These are phyloP conservation scores for Mucor irregularis DNA, from an alignment of 371 early-diverging fungal genomes.

Conservation along the genomic window DNA sequence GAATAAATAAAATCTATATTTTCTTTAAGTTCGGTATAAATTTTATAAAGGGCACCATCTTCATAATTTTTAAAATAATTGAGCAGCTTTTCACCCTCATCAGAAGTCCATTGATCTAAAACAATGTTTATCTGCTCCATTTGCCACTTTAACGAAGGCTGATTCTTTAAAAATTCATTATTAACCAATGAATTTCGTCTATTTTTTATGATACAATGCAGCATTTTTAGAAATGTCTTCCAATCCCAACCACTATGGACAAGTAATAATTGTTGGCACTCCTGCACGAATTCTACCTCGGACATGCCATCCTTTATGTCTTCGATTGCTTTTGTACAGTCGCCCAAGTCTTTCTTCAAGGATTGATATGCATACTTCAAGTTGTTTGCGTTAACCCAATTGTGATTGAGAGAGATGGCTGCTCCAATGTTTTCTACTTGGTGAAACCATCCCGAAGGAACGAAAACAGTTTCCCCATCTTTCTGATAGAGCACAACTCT, in stretches of 20 bases:
- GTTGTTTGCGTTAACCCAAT: conserved; percentile 70
- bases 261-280: conserved; percentile 52
- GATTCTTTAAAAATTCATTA: background rate
- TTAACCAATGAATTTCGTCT: background rate
- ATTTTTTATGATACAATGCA: conserved; percentile 2
- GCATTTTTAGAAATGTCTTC: conserved; percentile 27
- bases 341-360: conserved; percentile 45
- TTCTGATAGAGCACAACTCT: conserved; percentile 55
- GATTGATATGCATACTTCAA: conserved; percentile 47
- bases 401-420: conserved; percentile 79
- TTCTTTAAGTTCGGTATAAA: background rate
- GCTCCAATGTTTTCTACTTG: conserved; percentile 69
- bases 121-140: conserved; percentile 3
- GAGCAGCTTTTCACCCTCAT: conserved; percentile 10
- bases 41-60: background rate
- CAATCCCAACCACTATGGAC: conserved; percentile 67
- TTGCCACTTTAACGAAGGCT: conserved; percentile 16
- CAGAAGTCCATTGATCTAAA: conserved; percentile 6
- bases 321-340: conserved; percentile 55
- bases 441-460: conserved; percentile 80
- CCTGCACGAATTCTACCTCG: conserved; percentile 46
- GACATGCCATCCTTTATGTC: conserved; percentile 54
- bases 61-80: conserved; percentile 1
- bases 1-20: conserved; percentile 19
- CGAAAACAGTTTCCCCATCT: conserved; percentile 70